Conservation (phyloP, 2,329 filamentous ascomycete genomes). For the Zymoseptoria passerinii region DNA sequence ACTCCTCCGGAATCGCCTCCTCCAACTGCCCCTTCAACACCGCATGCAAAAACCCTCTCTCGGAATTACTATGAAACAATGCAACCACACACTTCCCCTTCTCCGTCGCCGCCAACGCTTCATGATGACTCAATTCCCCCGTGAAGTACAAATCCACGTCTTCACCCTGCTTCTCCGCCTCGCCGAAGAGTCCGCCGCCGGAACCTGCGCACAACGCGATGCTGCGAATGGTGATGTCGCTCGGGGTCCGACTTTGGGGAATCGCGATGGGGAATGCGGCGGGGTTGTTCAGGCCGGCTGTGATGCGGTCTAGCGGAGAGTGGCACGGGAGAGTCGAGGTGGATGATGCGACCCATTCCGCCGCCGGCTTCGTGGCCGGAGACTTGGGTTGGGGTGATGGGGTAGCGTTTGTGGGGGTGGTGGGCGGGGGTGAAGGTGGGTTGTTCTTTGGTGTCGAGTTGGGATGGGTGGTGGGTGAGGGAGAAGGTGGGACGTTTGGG, state of each 20-base stretch:
- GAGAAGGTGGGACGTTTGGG: conserved; percentile 35
- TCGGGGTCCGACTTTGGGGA: conserved; percentile 49
- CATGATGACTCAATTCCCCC: conserved; percentile 89
- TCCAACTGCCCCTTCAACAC: conserved; percentile 61
- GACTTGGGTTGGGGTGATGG: conserved; percentile 44
- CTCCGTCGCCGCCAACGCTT: conserved; percentile 78
- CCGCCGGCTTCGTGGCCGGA: conserved; percentile 40
- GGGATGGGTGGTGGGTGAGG: conserved; percentile 43
- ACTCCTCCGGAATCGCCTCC: conserved; percentile 47
- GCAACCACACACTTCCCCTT: conserved; percentile 73
- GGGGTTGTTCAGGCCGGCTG: conserved; percentile 56
- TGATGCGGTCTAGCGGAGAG: conserved; percentile 54
- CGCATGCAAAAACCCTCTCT: conserved; percentile 69
- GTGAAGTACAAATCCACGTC: conserved; percentile 77
- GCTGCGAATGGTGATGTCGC: conserved; percentile 52
- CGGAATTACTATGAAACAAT: conserved; percentile 88
- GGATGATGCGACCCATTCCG: conserved; percentile 54
- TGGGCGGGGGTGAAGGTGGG: conserved; percentile 33
- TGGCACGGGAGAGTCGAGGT: conserved; percentile 45
- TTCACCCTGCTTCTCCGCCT: conserved; percentile 36
- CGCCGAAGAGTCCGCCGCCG: conserved; percentile 66
- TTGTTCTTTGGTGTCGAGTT: conserved; percentile 28
- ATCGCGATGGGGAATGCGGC: conserved; percentile 57
- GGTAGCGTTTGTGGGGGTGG: conserved; percentile 42
- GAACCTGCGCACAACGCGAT: conserved; percentile 87